phyloP scores from a whole-genome alignment of 106 monocot genomes.

The Posidonia australis region DNA sequence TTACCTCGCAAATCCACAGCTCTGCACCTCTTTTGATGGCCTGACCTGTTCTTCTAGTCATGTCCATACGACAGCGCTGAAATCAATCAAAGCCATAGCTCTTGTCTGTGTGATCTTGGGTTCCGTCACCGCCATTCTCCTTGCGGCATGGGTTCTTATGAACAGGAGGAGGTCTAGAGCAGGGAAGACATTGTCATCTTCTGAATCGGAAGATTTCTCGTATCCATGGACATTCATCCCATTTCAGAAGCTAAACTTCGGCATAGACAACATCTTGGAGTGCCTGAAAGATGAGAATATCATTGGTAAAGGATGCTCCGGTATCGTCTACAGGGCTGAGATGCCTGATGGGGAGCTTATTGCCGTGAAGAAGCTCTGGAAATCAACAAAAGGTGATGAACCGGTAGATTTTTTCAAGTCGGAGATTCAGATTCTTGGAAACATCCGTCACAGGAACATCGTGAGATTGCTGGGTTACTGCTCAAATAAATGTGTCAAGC shows the following conservation, averaged over 20 bases:
- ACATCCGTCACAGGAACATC: constrained; percentile 83
- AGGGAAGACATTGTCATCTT: constrained; percentile 1
- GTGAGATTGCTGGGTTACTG: constrained; percentile 70
- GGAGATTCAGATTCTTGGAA: constrained; percentile 61
- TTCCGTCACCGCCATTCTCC: constrained; percentile 15
- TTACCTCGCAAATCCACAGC: constrained; percentile 43
- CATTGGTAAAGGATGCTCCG: constrained; percentile 84
- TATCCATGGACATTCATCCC: constrained; percentile 63
- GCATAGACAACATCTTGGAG: constrained; percentile 41
- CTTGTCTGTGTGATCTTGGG: constrained; percentile 43
- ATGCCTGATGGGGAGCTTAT: constrained; percentile 42
- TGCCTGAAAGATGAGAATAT: constrained; percentile 60
- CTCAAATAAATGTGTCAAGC: constrained; percentile 42
- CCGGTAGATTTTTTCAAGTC: constrained; percentile 41
- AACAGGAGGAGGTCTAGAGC: constrained; percentile 26
- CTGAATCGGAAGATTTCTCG: constrained; percentile 52
- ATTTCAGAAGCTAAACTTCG: constrained; percentile 71
- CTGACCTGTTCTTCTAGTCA: constrained; percentile 6
- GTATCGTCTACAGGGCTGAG: constrained; percentile 73
- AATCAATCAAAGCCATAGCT: constrained; percentile 39
- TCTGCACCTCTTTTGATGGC: constrained; percentile 38
- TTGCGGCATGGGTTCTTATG: constrained; percentile 48
- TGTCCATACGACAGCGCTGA: constrained; percentile 20
- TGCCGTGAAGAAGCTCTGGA: constrained; percentile 92
- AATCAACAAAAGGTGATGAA: constrained; percentile 46